Evolutionary conservation across 768 basidiomycete species (phyloP).

Genomic region (Lactifluus echinatus): DNA sequence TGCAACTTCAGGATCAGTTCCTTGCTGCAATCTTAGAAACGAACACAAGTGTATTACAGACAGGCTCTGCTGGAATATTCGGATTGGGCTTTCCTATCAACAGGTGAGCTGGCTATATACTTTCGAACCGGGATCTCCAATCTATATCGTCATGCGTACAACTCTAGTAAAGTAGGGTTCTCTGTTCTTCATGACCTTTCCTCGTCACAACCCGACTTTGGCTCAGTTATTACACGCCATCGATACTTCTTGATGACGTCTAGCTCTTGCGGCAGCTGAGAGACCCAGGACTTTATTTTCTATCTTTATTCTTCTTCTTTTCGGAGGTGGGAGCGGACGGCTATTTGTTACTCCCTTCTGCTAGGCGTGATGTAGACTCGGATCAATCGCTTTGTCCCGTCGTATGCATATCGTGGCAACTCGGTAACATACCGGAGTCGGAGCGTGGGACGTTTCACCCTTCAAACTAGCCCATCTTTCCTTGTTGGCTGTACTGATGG

Average conservation of each 20-base stretch:
- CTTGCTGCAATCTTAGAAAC: conserved; percentile 64
- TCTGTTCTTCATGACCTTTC: background rate
- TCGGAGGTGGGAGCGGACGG: background rate
- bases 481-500: background rate
- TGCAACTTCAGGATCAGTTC: conserved; percentile 43
- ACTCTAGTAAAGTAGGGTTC: background rate
- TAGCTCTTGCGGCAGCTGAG: background rate
- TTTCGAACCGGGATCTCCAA: background rate
- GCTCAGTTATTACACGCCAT: background rate
- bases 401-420: background rate
- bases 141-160: background rate
- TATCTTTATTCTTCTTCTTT: background rate
- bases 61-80: conserved; percentile 56
- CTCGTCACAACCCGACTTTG: background rate
- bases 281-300: no score
- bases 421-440: background rate
- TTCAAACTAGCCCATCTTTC: background rate
- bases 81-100: conserved; percentile 69
- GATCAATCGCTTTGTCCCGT: background rate
- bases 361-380: no score
- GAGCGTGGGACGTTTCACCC: background rate
- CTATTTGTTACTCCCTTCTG: background rate
- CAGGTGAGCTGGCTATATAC: conserved; percentile 37
- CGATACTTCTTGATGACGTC: background rate
- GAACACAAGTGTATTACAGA: conserved; percentile 51